A percentile compares a stretch with the other conserved stretches of the same genome.
phyloP scores from a whole-genome alignment of 371 early-diverging fungal species.

The Syncephalis fuscata region DNA sequence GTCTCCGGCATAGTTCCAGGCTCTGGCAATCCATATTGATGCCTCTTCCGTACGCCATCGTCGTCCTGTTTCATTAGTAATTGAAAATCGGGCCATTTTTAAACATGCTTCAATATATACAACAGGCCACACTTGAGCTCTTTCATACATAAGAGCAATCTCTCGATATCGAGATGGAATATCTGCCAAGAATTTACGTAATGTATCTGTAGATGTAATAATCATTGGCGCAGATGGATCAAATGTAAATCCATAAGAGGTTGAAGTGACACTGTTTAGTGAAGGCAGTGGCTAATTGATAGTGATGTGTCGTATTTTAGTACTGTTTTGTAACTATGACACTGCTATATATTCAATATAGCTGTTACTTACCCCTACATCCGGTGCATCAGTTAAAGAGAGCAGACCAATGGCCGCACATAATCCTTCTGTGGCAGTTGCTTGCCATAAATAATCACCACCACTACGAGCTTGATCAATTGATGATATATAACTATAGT shows the following conservation, averaged over 20 bases:
- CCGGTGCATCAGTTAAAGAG: conserved; percentile 11
- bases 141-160: too few relatives aligned
- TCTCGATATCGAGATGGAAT: conserved; percentile 1
- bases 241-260: neutral
- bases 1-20: conserved; percentile 5
- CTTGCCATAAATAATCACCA: conserved; percentile 61
- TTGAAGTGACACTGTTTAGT: too few relatives aligned
- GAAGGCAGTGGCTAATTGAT: too few relatives aligned
- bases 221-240: conserved; percentile 4
- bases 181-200: conserved; percentile 16
- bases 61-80: too few relatives aligned
- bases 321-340: too few relatives aligned
- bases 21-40: conserved; percentile 5
- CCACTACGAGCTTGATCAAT: conserved; percentile 47
- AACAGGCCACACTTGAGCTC: conserved; percentile 12
- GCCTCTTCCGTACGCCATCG: conserved; percentile 3
- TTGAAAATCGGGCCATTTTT: conserved; percentile 16
- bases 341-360: too few relatives aligned
- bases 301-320: too few relatives aligned
- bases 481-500: conserved; percentile 36
- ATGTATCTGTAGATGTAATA: conserved; percentile 11
- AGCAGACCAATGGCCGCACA: too few relatives aligned
- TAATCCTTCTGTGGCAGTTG: conserved; percentile 54
- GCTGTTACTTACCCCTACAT: conserved; percentile 29
- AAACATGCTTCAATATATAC: conserved; percentile 26